Conservation (phyloP, 75 land plant species). For the Sequoia sempervirens region DNA sequence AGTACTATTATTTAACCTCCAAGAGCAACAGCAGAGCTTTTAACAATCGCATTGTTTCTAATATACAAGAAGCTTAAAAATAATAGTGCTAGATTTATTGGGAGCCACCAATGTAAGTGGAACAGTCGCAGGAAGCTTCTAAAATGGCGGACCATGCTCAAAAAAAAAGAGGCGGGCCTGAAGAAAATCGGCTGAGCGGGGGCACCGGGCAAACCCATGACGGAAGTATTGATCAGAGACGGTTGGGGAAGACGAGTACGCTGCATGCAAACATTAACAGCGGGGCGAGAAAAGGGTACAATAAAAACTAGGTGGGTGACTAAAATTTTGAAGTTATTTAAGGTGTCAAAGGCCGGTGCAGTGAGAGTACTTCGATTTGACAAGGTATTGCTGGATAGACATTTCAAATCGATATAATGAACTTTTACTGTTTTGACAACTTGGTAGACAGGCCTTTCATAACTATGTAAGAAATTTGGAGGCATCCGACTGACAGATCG, state of each 20-base stretch:
- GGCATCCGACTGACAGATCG: background rate
- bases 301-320: too few relatives aligned
- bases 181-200: too few relatives aligned
- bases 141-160: background rate
- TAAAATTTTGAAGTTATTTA: too few relatives aligned
- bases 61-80: background rate
- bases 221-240: too few relatives aligned
- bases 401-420: slow-evolving; percentile 5
- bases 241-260: too few relatives aligned
- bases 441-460: background rate
- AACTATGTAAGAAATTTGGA: background rate
- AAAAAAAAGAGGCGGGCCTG: too few relatives aligned
- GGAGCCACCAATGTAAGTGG: background rate
- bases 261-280: too few relatives aligned
- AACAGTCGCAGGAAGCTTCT: background rate
- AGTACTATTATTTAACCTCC: background rate
- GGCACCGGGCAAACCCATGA: too few relatives aligned
- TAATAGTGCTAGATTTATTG: background rate
- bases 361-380: background rate
- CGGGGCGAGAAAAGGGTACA: too few relatives aligned
- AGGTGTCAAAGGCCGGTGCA: too few relatives aligned
- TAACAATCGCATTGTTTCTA: background rate
- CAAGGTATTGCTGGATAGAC: background rate
- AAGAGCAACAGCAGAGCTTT: background rate
- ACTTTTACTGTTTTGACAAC: background rate